Base-by-base conservation (phyloP, 2,329 filamentous ascomycete genomes). In the Orbilia brochopaga region DNA sequence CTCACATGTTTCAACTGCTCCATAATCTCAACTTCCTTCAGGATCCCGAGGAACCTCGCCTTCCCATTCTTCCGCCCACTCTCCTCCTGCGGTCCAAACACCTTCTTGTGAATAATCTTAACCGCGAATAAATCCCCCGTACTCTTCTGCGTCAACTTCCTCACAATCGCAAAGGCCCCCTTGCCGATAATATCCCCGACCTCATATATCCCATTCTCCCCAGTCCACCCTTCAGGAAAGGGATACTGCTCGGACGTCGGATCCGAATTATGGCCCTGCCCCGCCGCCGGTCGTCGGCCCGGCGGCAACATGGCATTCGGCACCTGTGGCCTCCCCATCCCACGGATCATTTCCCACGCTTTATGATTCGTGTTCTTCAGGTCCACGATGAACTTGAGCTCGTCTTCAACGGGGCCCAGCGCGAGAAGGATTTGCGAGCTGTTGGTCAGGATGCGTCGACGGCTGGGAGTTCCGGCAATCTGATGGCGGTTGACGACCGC, bases 1-100 rank as follows among this genome's bases (percentile, higher is more conserved):
- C 89, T 84, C 81, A 92, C 90, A 81, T 99, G 94, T 60, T 88
- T 83, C 57, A 97, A 85, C 60, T 84, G 85, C 77, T 89, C 87
- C 91, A 99, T 97, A 76, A 99, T 97, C 75, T 87, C 90, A 88
- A 99, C 93, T 81, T 99, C 94, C 76, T 95, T 97, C 78, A 97
- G 91, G 13, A 97, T 89, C 44, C 65, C 75, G 23, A 73, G 63
- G 30, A 54, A 67, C 19, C 69, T 57, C 7, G 69, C 69, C 48
- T 67, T 73, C 21, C 54, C 54, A 32, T 69, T 73, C 66, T 74
- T 69, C 21, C 57, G 54, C 30, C 66, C 69, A 15, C 56, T 53
- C 19, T 75, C 61, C 32, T 69, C 70, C 46, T 56, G 52, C 15
- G 62, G 57, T 11, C 67, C 69, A 78, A 97, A 96, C 17, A 88